phyloP scores from a whole-genome alignment of 2,329 filamentous ascomycete genomes.

The Trematosphaeria pertusa region DNA sequence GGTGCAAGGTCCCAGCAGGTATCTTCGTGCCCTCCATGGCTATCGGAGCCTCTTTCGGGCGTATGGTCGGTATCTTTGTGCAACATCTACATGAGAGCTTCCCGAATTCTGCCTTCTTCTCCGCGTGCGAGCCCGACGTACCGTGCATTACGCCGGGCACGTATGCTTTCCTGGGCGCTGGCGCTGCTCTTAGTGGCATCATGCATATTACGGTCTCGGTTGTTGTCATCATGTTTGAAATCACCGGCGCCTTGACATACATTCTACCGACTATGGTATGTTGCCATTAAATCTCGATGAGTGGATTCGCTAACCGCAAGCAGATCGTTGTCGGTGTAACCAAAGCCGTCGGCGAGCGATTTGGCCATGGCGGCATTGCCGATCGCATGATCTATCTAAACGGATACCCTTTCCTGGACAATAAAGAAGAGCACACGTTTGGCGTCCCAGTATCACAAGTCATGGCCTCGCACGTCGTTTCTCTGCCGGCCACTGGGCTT shows the following conservation, averaged over 20 bases:
- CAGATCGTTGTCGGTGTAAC: constrained; percentile 94
- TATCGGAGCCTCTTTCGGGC: constrained; percentile 90
- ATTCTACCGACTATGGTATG: constrained; percentile 91
- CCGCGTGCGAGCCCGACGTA: constrained; percentile 86
- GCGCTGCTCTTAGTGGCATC: constrained; percentile 88
- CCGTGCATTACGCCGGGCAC: constrained; percentile 97
- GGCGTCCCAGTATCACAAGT: constrained; percentile 90
- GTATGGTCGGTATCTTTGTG: constrained; percentile 92
- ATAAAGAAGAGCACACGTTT: constrained; percentile 96
- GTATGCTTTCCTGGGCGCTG: constrained; percentile 94
- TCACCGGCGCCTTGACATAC: constrained; percentile 96
- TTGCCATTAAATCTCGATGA: not conserved
- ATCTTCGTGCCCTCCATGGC: constrained; percentile 99
- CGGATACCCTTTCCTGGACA: constrained; percentile 95
- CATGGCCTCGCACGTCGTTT: constrained; percentile 80
- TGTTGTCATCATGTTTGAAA: constrained; percentile 99
- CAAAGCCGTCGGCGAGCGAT: constrained; percentile 88
- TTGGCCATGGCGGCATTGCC: constrained; percentile 95
- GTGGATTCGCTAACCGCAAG: not conserved
- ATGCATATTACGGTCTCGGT: constrained; percentile 98
- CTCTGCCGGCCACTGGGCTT: constrained; percentile 76
- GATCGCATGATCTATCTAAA: constrained; percentile 99
- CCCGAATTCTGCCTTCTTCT: constrained; percentile 83
- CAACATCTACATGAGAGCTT: constrained; percentile 86
- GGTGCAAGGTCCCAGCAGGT: constrained; percentile 95